phyloP scores from a whole-genome alignment of 2,329 filamentous ascomycete genomes.

The Xylariaceae sp. region DNA sequence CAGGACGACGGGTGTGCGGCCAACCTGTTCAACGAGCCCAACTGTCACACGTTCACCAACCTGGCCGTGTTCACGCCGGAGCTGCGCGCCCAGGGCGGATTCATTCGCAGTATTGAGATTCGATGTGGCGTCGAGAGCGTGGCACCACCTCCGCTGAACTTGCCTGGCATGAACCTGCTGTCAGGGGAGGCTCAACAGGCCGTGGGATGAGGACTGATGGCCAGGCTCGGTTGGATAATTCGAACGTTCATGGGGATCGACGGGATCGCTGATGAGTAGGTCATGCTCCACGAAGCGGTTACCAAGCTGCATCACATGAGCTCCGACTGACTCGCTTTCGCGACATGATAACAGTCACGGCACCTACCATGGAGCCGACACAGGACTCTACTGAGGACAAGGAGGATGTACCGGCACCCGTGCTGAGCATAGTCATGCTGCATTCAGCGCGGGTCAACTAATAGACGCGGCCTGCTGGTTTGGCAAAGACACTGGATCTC shows the following conservation, averaged over 20 bases:
- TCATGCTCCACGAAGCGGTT: not conserved
- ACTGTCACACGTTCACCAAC: slow-evolving; percentile 27
- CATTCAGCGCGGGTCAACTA: too few relatives aligned
- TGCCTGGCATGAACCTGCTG: slow-evolving; percentile 16
- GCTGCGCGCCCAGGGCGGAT: slow-evolving; percentile 24
- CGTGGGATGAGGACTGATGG: slow-evolving; percentile 5
- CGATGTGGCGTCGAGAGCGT: slow-evolving; percentile 24
- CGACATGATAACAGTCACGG: not conserved
- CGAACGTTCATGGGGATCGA: not conserved
- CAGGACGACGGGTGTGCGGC: slow-evolving; percentile 31
- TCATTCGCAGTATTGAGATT: slow-evolving; percentile 28
- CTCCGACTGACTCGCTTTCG: not conserved
- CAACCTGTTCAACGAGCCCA: slow-evolving; percentile 27
- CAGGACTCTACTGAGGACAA: too few relatives aligned
- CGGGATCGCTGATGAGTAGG: not conserved
- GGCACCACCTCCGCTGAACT: slow-evolving; percentile 18
- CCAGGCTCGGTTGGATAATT: not conserved
- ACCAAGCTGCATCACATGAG: not conserved
- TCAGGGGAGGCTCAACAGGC: slow-evolving; percentile 14
- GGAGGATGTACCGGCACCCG: too few relatives aligned
- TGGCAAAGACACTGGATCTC: too few relatives aligned
- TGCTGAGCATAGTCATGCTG: too few relatives aligned
- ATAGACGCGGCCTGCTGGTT: too few relatives aligned
- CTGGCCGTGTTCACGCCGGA: slow-evolving; percentile 30
- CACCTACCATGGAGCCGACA: too few relatives aligned